Conservation (phyloP, 2,329 filamentous ascomycete species). For the Neopestalotiopsis rosae region DNA sequence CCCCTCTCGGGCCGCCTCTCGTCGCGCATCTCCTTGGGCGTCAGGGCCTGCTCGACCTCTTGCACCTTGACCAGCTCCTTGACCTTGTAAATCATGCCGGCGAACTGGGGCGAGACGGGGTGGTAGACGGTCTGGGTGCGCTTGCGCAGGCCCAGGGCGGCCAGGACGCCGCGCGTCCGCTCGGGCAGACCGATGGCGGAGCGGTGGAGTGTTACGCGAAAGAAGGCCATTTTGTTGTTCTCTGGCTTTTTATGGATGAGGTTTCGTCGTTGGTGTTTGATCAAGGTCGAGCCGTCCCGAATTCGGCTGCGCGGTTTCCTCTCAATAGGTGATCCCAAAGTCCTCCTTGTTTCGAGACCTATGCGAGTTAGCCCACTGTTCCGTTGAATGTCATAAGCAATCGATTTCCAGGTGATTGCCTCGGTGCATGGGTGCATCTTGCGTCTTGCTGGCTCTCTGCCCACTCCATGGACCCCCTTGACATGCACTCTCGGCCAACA, state of each 20-base stretch:
- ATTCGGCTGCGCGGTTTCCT: no score
- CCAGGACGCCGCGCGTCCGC: constrained; percentile 79
- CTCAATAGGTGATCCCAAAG: no score
- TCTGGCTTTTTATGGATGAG: background rate
- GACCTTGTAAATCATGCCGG: constrained; percentile 91
- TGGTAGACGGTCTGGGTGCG: constrained; percentile 90
- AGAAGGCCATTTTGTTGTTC: constrained; percentile 69
- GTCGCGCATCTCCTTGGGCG: constrained; percentile 70
- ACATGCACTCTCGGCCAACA: background rate
- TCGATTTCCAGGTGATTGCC: no score
- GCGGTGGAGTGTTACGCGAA: constrained; percentile 89
- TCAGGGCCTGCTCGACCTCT: constrained; percentile 73
- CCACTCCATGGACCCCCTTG: no score
- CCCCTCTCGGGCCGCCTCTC: constrained; percentile 77
- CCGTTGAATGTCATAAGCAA: no score
- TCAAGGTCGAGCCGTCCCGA: background rate
- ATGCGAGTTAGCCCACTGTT: no score
- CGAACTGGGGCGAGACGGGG: constrained; percentile 78
- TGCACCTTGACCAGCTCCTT: constrained; percentile 88
- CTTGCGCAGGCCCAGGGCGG: constrained; percentile 83
- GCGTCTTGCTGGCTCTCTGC: no score
- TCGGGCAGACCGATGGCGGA: constrained; percentile 87
- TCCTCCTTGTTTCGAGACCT: no score
- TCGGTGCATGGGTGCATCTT: no score
- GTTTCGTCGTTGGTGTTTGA: background rate